These are phyloP conservation scores for Corrigiola litoralis DNA, from an alignment of 179 eudicot species.

Conservation along the genomic window DNA sequence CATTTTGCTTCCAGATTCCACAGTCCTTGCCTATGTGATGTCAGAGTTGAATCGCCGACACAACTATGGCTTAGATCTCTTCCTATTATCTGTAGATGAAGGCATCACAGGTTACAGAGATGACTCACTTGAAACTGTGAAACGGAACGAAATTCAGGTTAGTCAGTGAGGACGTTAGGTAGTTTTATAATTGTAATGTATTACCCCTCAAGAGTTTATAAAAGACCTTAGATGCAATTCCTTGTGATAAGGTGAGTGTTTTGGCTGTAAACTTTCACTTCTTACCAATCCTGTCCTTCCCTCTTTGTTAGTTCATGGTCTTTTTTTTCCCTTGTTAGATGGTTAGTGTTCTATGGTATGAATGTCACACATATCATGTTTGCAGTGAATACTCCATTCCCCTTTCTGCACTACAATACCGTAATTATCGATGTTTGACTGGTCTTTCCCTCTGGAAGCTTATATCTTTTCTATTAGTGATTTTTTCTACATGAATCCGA, in stretches of 20 bases:
- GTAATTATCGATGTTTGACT: too few relatives aligned
- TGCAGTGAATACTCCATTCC: too few relatives aligned
- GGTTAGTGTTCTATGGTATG: too few relatives aligned
- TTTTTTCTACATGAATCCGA: neutral
- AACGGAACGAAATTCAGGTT: slow-evolving; percentile 94
- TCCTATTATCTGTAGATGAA: slow-evolving; percentile 87
- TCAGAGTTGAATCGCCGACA: slow-evolving; percentile 83
- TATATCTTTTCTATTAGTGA: too few relatives aligned
- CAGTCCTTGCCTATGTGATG: slow-evolving; percentile 93
- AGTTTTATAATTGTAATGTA: too few relatives aligned
- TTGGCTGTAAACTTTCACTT: neutral
- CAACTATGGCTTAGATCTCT: slow-evolving; percentile 83
- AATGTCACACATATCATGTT: too few relatives aligned
- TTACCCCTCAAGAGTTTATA: too few relatives aligned
- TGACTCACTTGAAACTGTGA: slow-evolving; percentile 98
- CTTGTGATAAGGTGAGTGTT: neutral
- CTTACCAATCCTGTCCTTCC: neutral
- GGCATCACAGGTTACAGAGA: slow-evolving; percentile 98
- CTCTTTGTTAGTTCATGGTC: neutral
- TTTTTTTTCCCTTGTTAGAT: neutral
- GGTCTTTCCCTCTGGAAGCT: too few relatives aligned
- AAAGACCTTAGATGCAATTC: too few relatives aligned
- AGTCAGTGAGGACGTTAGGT: too few relatives aligned
- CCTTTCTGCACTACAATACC: too few relatives aligned
- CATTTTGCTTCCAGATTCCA: slow-evolving; percentile 63